Base-by-base conservation (phyloP, 2,329 filamentous ascomycete genomes). In the Chaetomium olivaceum region DNA sequence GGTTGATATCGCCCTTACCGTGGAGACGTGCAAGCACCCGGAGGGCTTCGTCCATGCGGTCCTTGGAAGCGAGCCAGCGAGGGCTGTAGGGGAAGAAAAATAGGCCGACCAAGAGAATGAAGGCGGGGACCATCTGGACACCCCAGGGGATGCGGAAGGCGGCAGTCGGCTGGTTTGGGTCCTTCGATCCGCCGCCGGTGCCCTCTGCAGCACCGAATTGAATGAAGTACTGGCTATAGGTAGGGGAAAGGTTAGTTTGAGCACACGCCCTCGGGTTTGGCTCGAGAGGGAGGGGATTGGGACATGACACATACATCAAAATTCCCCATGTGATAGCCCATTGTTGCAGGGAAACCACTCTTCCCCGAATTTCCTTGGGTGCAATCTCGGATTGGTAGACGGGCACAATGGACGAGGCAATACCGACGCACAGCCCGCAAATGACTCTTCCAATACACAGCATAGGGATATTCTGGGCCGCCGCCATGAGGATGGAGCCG, bases 261-360 rank as follows among this genome's bases (percentile, higher is more conserved):
- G 55, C 23, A 3, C 23, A 23, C 5, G 16, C 39, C 16, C 39
- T 43, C 16, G 39, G 39, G 14, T 16, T n/a, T n/a, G 4, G 5
- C 36, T 19, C 23, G 33, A 7, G 1, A 33, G 21, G 29, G 3
- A 27, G n/a, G 7, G 19, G 3, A 54, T 25, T 33, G 19, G 29
- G 19, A 39, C 16, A 23, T n/a, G 6, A 2, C 9, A 55, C 69
- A 16, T 62, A 70, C 70, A 89, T 87, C 19, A 89, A 72, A 62
- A 90, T 89, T 57, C 88, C 88, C 85, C 87, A 89, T 1, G 87
- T 90, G 52, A 91, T 90, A 31, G 87, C 87, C 85, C 87, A 89
- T 74, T 91, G 88, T 71, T 91, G 88, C 3, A 89, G 77, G 2
- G 83, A 84, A 19, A 91, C 85, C 2, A 89, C 82, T 12, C 86